Evolutionary conservation across 108 stramenopile genomes (phyloP), one percentile per base, ranked within the genome.

Genomic region (Cyclostephanos tholiformis): DNA sequence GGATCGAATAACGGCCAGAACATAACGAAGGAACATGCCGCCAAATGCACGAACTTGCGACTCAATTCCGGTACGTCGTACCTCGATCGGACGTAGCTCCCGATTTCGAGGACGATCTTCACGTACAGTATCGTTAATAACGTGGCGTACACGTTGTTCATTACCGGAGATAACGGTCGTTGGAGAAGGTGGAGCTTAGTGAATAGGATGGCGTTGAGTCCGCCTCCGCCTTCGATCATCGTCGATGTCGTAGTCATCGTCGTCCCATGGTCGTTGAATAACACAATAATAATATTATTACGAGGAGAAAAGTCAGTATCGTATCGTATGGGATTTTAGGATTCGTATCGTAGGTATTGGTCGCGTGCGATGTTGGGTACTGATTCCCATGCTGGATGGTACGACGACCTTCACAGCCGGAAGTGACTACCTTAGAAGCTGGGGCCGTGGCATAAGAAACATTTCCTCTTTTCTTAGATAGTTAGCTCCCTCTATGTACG

Each of bases 1-100:
- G 63, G 16, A 56, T 87, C 86, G 68, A 86, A 92, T 26, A 84
- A 48, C 0, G 88, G 87, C 91, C 91, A 92, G 58, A 89, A 89
- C 9, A 92, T 35, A 0, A 92, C 64, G 10, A 43, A 52, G 19
- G 78, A 83, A 10, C 86, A 77, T 22, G 88, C 80, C 16, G 58
- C 49, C 23, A 89, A 59, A 60, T 94, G 90, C 6, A 90, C 75
- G 25, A 88, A 65, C 26, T 82, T 78, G 22, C 89, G 69, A 11
- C 83, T 75, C 68, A 71, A 43, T 73, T 84, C 79, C 13, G 57
- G 16, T 17, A 30, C n/a, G 53, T 55, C 59, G 38, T 67, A 73
- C 49, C 63, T 72, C 12, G 38, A 35, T 27, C 86, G 71, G 41
- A 86, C 65, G 19, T 67, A 58, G 19, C 46, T 36, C 3, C 76